Base-by-base conservation (phyloP, 805 yeast genomes). In the Pichia insulana region DNA sequence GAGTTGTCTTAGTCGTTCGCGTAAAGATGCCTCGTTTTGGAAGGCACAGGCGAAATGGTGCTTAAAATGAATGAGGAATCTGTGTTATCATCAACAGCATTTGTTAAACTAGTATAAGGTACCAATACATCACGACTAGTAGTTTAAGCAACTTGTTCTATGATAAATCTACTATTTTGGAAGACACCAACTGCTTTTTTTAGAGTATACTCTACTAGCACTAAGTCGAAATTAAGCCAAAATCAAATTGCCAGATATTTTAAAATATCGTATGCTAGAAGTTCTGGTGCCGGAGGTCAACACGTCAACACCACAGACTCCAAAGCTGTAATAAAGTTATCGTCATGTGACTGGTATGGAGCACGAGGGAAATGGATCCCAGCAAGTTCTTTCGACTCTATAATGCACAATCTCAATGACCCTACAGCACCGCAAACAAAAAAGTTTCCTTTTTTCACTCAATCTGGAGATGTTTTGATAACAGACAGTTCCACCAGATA, bases 271-370 rank as follows among this genome's bases (percentile, higher is more conserved):
- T 74, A 59, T 52, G 69, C 75, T 34, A 58, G 79, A 45, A 64
- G 78, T 1, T 72, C 78, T 2, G 81, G 80, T 0, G 70, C 78
- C 0, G 81, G 81, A 1, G 81, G 81, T 3, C 80, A 75, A 41
- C 75, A 75, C 48, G 80, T 75, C n/a, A 75, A 75, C 47, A 74
- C 73, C 32, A 73, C 80, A 0, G 70, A 73, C 8, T 68, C 77
- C 1, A 74, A 74, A 47, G 79, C 61, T 1, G 42, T 53, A 13
- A 37, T 58, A 9, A 47, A 47, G 13, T 69, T 35, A 60, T 65
- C 32, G 41, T 61, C 30, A 36, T 65, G 12, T 39, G 66, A 49
- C 56, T 70, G 39, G 63, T 57, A 37, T 51, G 59, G 44, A 58
- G 70, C 74, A 49, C 67, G 54, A 49, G 65, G 49, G 52, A 61